phyloP scores from a whole-genome alignment of 192 early-diverging fungal genomes.

The Linnemannia zychae region DNA sequence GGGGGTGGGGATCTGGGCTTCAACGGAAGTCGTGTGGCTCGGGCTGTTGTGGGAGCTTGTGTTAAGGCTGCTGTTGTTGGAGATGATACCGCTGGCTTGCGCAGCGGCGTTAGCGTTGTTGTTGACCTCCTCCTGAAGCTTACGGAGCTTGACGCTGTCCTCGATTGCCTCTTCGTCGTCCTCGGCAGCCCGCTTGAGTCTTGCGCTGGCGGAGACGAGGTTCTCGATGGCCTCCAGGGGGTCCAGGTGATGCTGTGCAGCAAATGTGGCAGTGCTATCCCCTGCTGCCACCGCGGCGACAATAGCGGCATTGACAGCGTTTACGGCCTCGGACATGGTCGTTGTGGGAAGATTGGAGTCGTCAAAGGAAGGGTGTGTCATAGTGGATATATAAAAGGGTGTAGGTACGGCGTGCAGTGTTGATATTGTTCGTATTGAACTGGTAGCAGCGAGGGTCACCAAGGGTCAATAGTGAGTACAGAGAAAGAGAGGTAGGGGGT shows the following conservation, averaged over 20 bases:
- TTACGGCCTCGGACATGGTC: conserved; percentile 49
- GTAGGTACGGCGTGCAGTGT: neutral
- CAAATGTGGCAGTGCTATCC: conserved; percentile 27
- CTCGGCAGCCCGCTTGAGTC: conserved; percentile 34
- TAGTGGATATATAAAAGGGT: neutral
- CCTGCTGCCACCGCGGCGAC: conserved; percentile 53
- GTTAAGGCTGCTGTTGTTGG: conserved; percentile 18
- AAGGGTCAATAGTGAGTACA: no score
- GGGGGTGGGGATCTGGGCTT: conserved; percentile 16
- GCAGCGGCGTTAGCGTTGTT: conserved; percentile 52
- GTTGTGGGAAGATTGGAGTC: conserved; percentile 29
- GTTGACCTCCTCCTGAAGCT: conserved; percentile 52
- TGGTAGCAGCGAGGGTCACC: no score
- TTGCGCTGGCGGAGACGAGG: conserved; percentile 14
- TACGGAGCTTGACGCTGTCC: conserved; percentile 53
- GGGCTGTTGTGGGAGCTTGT: conserved; percentile 30
- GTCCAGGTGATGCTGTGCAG: conserved; percentile 15
- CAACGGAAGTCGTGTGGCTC: conserved; percentile 16
- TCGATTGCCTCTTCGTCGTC: conserved; percentile 41
- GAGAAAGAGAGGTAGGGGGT: no score
- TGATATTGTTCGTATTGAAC: neutral
- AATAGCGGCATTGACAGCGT: conserved; percentile 52
- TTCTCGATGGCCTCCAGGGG: conserved; percentile 31
- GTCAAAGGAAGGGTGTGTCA: conserved; percentile 39
- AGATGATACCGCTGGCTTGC: conserved; percentile 35